Evolutionary conservation across 176 grass and related monocot species (phyloP), one percentile per base, ranked within the genome.

Genomic region (Zoysia japonica): DNA sequence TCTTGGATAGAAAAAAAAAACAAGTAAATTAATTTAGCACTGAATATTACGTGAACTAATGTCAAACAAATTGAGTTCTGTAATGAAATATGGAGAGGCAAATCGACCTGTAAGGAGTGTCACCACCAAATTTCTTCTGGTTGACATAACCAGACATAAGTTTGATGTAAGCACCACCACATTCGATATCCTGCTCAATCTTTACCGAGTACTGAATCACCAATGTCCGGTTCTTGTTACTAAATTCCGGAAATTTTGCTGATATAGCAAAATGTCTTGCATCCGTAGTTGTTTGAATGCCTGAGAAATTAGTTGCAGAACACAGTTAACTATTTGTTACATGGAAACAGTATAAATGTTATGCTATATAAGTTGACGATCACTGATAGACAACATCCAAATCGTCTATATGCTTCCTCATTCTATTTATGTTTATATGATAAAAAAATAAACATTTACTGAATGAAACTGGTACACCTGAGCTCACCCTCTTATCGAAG

Each of bases 101-200:
- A 88, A 52, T 17, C 9, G 16, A 97, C 93, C 93, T 97, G 74
- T 97, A 97, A 68, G 93, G 93, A 70, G 93, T 90, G 47, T 97
- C 90, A 36, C 90, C 93, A 3, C 90, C 86, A 80, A 93, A 93
- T 89, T 97, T 97, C 80, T 97, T 97, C 83, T 97, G 93, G 77
- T 97, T 93, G 40, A 97, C 86, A 87, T 93, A 93, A 62, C 90
- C 93, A 83, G 90, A 93, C 82, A 90, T 84, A 70, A 97, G 93
- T 78, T 97, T 97, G 72, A 97, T 93, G 61, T 97, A 97, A 75
- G 85, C 93, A 55, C 90, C 93, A 7, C 93, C 93, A 71, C 93
- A 97, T 81, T 97, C 93, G 56, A 97, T 90, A 13, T 97, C 88
- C 84, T 97, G 93, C 57, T 97, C 90, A 80, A 93, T 80, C 69